Percentiles rank a stretch among this genome's conserved stretches.
These are phyloP conservation scores for Takashimella tepidaria DNA, from an alignment of 1,284 basidiomycete species.

Conservation along the genomic window DNA sequence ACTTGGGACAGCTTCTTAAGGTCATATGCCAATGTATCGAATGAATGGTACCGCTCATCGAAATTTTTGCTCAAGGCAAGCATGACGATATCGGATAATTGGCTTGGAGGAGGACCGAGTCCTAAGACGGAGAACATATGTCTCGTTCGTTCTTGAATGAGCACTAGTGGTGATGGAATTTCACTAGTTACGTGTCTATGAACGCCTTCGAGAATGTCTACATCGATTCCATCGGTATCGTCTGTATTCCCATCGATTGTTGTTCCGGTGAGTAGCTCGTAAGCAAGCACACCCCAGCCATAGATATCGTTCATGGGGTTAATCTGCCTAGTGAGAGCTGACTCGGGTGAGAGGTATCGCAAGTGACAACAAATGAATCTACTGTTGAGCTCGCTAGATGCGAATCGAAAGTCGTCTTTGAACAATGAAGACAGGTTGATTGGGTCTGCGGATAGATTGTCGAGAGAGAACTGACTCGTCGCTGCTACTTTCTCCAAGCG, in stretches of 20 bases:
- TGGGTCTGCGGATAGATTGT: slow-evolving; percentile 3
- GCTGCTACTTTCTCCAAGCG: slow-evolving; percentile 14
- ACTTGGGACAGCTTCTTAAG: slow-evolving; percentile 28
- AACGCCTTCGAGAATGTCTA: slow-evolving; percentile 30
- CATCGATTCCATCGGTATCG: slow-evolving; percentile 18
- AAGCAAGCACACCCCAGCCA: slow-evolving; percentile 37
- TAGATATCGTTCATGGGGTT: slow-evolving; percentile 32
- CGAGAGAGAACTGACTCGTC: slow-evolving; percentile 14
- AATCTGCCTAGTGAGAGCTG: slow-evolving; percentile 19
- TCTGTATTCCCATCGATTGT: slow-evolving; percentile 31
- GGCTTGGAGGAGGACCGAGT: slow-evolving; percentile 17
- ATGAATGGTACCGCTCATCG: slow-evolving; percentile 35
- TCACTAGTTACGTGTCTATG: slow-evolving; percentile 30
- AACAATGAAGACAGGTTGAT: slow-evolving; percentile 16
- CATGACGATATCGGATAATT: slow-evolving; percentile 39
- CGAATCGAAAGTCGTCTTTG: slow-evolving; percentile 17
- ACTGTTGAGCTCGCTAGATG: slow-evolving; percentile 18
- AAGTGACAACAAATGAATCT: slow-evolving; percentile 27
- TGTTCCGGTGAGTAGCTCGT: slow-evolving; percentile 34
- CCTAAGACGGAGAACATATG: not conserved
- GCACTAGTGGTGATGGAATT: slow-evolving; percentile 16
- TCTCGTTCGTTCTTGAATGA: not conserved
- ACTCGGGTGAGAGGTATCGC: slow-evolving; percentile 37
- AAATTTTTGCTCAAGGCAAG: slow-evolving; percentile 33
- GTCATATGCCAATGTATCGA: slow-evolving; percentile 35